Base-by-base conservation (phyloP, 805 yeast genomes). In the Myxozyma melibiosi region DNA sequence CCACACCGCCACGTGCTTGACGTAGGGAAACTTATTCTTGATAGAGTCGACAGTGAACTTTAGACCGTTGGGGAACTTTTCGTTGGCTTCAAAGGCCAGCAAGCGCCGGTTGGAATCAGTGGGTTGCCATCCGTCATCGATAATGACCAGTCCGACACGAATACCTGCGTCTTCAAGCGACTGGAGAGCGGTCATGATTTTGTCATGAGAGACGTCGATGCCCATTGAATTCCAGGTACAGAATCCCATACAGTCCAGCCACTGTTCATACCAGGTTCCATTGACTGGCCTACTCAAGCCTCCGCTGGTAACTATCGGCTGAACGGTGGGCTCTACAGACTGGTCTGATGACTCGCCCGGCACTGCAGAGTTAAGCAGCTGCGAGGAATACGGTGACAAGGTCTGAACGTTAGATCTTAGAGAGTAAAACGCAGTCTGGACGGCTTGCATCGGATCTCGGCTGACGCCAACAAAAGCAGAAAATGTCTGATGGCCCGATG, bases 211-310 rank as follows among this genome's bases (percentile, higher is more conserved):
- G 34, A 70, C 57, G 14, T 57, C 63, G 8, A 51, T 24, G 1
- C 71, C 72, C 40, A 68, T 60, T 3, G 70, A 61, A 51, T 68
- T 68, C 72, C 72, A 68, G n/a, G 73, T 70, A 30, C 73, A 69
- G 51, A 66, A 70, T 38, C 68, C 69, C 28, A 70, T 58, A 8
- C 59, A 59, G 25, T 68, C 70, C 40, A 59, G 34, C 71, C 72
- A 69, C 33, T 51, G 37, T 25, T 53, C 63, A 20, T 56, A 51
- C 66, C 66, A 63, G 9, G 46, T 50, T 11, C 56, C 61, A n/a
- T 45, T 13, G 8, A 60, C 51, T 2, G 62, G 62, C 9, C 33
- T 30, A 6, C 7, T 13, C 9, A 9, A 4, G 25, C 4, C 16
- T 5, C 6, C 16, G 7, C 41, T 5, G 14, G 41, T 37, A 22